Evolutionary conservation across 768 basidiomycete genomes (phyloP).

Genomic region (Russula vinacea): DNA sequence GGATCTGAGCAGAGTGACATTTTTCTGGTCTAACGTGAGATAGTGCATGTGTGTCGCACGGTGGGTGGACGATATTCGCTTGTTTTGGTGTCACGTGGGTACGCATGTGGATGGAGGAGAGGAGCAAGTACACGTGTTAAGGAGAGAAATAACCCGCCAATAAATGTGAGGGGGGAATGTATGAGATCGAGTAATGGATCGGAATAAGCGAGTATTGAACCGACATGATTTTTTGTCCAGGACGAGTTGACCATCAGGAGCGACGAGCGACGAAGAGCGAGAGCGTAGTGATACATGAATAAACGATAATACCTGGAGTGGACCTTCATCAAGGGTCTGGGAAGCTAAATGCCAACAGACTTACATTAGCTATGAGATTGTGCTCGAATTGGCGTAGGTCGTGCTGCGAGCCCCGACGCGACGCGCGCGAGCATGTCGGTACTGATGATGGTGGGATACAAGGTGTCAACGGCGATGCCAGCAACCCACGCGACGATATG

Average conservation of each 20-base stretch:
- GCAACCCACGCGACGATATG: conserved; percentile 66
- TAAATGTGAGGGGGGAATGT: conserved; percentile 34
- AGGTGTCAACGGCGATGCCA: conserved; percentile 76
- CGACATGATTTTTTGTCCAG: conserved; percentile 88
- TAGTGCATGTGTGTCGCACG: conserved; percentile 83
- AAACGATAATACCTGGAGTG: conserved; percentile 75
- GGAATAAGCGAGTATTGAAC: conserved; percentile 60
- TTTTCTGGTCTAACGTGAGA: conserved; percentile 78
- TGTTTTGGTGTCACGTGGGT: conserved; percentile 25
- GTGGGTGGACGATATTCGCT: conserved; percentile 75
- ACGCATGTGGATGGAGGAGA: conserved; percentile 3
- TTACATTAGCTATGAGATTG: conserved; percentile 65
- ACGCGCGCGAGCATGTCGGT: conserved; percentile 90
- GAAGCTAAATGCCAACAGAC: conserved; percentile 28
- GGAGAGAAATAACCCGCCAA: not conserved
- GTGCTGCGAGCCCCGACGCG: conserved; percentile 47
- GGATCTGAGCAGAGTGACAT: conserved; percentile 79
- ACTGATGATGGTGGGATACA: conserved; percentile 96
- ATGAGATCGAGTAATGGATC: conserved; percentile 50
- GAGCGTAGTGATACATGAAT: conserved; percentile 80
- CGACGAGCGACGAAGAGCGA: conserved; percentile 65
- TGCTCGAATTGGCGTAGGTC: conserved; percentile 60
- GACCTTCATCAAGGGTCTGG: not conserved
- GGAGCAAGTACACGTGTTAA: not conserved
- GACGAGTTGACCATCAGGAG: conserved; percentile 93